These are phyloP conservation scores for Neospora caninum DNA, from an alignment of 169 alveolate genomes.

Conservation along the genomic window DNA sequence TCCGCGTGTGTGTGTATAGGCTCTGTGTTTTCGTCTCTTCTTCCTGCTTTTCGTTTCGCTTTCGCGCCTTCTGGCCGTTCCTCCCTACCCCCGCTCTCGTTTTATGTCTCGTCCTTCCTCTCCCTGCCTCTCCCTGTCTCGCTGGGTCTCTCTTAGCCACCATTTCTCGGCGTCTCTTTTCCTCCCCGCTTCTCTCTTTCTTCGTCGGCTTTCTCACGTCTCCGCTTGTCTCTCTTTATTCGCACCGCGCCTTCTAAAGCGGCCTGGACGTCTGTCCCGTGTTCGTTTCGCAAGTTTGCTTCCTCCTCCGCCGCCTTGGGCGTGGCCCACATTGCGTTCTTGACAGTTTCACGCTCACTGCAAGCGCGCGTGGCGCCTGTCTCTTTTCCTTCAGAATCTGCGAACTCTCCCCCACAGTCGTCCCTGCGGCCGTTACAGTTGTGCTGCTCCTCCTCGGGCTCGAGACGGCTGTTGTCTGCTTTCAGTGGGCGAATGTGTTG, in stretches of 20 bases:
- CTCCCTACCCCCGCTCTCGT: background rate
- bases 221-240: too few relatives aligned
- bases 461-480: background rate
- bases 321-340: too few relatives aligned
- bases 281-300: too few relatives aligned
- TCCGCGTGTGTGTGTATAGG: too few relatives aligned
- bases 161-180: background rate
- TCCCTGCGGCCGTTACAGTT: background rate
- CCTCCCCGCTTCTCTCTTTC: background rate
- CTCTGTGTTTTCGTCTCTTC: too few relatives aligned
- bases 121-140: background rate
- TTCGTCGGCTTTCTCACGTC: too few relatives aligned
- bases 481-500: constrained; percentile 11
- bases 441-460: constrained; percentile 12
- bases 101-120: background rate
- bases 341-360: too few relatives aligned
- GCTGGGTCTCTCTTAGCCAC: too few relatives aligned
- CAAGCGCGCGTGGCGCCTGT: background rate
- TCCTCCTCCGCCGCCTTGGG: too few relatives aligned
- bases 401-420: background rate
- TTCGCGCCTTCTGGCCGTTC: background rate
- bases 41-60: background rate
- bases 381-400: background rate
- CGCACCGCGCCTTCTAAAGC: too few relatives aligned
- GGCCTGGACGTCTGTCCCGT: too few relatives aligned